phyloP scores from a whole-genome alignment of 208 protist genomes.

The Phytomonas sp. region DNA sequence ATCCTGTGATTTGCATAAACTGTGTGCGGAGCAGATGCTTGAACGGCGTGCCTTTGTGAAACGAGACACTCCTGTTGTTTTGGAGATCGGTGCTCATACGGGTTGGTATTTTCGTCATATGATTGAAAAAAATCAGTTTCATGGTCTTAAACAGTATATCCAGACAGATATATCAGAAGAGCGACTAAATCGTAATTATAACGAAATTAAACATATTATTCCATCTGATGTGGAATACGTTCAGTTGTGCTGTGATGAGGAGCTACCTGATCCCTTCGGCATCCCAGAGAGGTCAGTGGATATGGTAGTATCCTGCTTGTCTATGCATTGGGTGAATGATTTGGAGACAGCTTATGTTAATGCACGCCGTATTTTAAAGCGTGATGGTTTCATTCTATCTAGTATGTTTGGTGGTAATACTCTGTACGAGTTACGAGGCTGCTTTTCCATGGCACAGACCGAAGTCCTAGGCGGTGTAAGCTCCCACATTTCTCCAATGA shows the following conservation, averaged over 20 bases:
- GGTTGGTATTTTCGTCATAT: constrained; percentile 86
- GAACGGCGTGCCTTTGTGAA: constrained; percentile 79
- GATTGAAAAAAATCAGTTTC: constrained; percentile 69
- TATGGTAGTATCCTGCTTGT: constrained; percentile 82
- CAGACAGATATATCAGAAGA: constrained; percentile 86
- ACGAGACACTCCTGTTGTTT: constrained; percentile 73
- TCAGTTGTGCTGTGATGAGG: constrained; percentile 86
- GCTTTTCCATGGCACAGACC: constrained; percentile 82
- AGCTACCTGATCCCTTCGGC: constrained; percentile 61
- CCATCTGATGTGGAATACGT: constrained; percentile 80
- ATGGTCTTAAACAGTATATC: constrained; percentile 87
- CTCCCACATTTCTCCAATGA: constrained; percentile 88
- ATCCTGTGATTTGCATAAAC: constrained; percentile 80
- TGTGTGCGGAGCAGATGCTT: constrained; percentile 77
- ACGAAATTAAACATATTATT: constrained; percentile 73
- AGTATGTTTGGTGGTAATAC: constrained; percentile 90
- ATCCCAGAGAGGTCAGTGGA: constrained; percentile 81
- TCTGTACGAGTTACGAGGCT: constrained; percentile 82
- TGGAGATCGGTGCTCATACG: constrained; percentile 81
- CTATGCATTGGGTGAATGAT: constrained; percentile 90
- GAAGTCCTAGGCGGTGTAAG: constrained; percentile 80
- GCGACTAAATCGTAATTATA: constrained; percentile 75
- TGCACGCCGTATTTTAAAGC: constrained; percentile 75
- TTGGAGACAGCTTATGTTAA: constrained; percentile 77
- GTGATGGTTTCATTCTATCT: constrained; percentile 78